A percentile compares a stretch with the other conserved stretches of the same genome.
Conservation (phyloP, 2,329 filamentous ascomycete species). For the Metarhizium brunneum region DNA sequence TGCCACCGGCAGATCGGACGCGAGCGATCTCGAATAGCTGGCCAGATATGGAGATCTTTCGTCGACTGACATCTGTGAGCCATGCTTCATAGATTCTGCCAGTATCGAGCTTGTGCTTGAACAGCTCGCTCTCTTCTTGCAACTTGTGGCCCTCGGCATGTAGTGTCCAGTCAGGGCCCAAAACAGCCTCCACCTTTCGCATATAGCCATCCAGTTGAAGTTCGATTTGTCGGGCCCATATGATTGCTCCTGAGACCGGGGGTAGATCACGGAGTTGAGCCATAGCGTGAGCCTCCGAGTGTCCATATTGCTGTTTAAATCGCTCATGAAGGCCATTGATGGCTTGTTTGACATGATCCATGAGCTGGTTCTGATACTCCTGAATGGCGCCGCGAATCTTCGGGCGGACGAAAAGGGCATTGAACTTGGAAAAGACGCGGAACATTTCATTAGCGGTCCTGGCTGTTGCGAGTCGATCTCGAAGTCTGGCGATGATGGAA, state of each 20-base stretch:
- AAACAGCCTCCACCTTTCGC: slow-evolving; percentile 97
- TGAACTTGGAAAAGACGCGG: slow-evolving; percentile 98
- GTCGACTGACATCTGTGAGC: slow-evolving; percentile 79
- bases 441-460: slow-evolving; percentile 99
- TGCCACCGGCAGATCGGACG: slow-evolving; percentile 83
- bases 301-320: slow-evolving; percentile 97
- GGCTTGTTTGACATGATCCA: slow-evolving; percentile 95
- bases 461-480: slow-evolving; percentile 87
- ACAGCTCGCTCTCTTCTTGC: slow-evolving; percentile 81
- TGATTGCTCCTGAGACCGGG: slow-evolving; percentile 92
- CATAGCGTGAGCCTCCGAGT: slow-evolving; percentile 97
- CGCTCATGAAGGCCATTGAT: slow-evolving; percentile 89
- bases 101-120: slow-evolving; percentile 93
- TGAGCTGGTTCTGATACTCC: slow-evolving; percentile 95
- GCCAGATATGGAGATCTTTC: slow-evolving; percentile 85
- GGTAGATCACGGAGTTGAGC: slow-evolving; percentile 92
- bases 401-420: slow-evolving; percentile 94
- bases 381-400: slow-evolving; percentile 97
- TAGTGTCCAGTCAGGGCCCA: slow-evolving; percentile 88
- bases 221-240: slow-evolving; percentile 96
- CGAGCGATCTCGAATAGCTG: slow-evolving; percentile 83
- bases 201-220: slow-evolving; percentile 93
- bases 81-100: slow-evolving; percentile 91
- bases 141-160: slow-evolving; percentile 94
- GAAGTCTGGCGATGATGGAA: slow-evolving; percentile 89